A percentile compares a stretch with the other conserved stretches of the same genome.
Evolutionary conservation across 2,329 filamentous ascomycete species (phyloP).

Genomic region (Blumeria hordei): DNA sequence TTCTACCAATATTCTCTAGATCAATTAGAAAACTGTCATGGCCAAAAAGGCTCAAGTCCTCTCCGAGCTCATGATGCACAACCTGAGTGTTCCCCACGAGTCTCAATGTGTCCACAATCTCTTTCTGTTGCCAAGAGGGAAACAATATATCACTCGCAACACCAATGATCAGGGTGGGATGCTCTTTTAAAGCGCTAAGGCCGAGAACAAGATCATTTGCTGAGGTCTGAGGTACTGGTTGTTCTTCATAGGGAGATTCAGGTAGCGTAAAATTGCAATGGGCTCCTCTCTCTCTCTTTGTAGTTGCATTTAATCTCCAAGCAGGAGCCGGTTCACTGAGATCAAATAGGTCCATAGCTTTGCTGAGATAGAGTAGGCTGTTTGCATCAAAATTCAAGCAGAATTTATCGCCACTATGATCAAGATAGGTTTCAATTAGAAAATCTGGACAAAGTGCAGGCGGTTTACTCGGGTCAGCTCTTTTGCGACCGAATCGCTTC

Average conservation of each 20-base stretch:
- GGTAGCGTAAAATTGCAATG: constrained; percentile 66
- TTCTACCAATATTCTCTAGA: constrained; percentile 73
- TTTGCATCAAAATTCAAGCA: constrained; percentile 93
- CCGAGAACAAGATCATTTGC: constrained; percentile 63
- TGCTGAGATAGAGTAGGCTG: constrained; percentile 84
- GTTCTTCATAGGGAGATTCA: constrained; percentile 65
- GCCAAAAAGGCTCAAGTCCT: constrained; percentile 84
- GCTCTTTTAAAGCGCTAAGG: constrained; percentile 44
- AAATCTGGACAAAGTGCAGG: constrained; percentile 95
- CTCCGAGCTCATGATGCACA: constrained; percentile 71
- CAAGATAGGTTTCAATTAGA: constrained; percentile 90
- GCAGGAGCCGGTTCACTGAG: constrained; percentile 49
- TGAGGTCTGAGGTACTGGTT: constrained; percentile 28
- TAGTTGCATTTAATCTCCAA: constrained; percentile 33
- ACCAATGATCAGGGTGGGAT: constrained; percentile 69
- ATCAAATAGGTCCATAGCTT: constrained; percentile 97
- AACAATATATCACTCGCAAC: constrained; percentile 93
- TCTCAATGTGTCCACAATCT: constrained; percentile 66
- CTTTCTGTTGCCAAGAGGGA: constrained; percentile 91
- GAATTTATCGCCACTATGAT: constrained; percentile 96
- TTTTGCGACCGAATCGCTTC: constrained; percentile 65
- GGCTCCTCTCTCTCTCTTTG: constrained; percentile 25
- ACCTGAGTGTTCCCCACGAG: constrained; percentile 58
- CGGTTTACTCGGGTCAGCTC: constrained; percentile 65
- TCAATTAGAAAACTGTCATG: constrained; percentile 93